Conservation (phyloP, 2,329 filamentous ascomycete genomes). For the Scorias spongiosa region DNA sequence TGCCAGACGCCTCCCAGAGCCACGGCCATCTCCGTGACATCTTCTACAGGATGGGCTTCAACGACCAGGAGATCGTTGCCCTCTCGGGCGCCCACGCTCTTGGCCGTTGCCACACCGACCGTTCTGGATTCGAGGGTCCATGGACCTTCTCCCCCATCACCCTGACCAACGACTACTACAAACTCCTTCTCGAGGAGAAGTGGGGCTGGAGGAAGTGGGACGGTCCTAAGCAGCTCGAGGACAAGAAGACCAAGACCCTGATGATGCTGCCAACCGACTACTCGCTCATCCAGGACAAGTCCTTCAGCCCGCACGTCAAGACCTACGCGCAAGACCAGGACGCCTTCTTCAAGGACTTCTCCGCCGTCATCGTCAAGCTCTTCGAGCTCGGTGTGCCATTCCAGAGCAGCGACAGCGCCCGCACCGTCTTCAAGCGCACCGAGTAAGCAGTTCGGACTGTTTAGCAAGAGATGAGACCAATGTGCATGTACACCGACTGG, state of each 20-base stretch:
- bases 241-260: slow-evolving; percentile 69
- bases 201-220: slow-evolving; percentile 88
- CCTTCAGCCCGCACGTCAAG: slow-evolving; percentile 65
- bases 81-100: slow-evolving; percentile 74
- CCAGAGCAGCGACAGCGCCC: slow-evolving; percentile 32
- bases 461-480: too few species aligned
- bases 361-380: slow-evolving; percentile 60
- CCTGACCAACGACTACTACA: slow-evolving; percentile 90
- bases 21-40: slow-evolving; percentile 74
- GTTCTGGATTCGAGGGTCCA: slow-evolving; percentile 74
- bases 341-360: slow-evolving; percentile 86
- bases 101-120: slow-evolving; percentile 78
- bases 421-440: slow-evolving; percentile 32
- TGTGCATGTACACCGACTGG: too few species aligned
- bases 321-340: slow-evolving; percentile 85
- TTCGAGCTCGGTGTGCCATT: slow-evolving; percentile 95
- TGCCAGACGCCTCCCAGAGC: slow-evolving; percentile 67
- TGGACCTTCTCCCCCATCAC: slow-evolving; percentile 89
- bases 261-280: slow-evolving; percentile 98
- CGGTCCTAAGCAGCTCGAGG: slow-evolving; percentile 79
- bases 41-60: slow-evolving; percentile 95
- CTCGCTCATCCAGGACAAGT: slow-evolving; percentile 74
- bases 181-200: slow-evolving; percentile 76
- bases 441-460: slow-evolving; percentile 8
- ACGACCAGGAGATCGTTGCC: slow-evolving; percentile 92